Base-by-base conservation (phyloP, 331 rosid species). In the Malus hybrid region DNA sequence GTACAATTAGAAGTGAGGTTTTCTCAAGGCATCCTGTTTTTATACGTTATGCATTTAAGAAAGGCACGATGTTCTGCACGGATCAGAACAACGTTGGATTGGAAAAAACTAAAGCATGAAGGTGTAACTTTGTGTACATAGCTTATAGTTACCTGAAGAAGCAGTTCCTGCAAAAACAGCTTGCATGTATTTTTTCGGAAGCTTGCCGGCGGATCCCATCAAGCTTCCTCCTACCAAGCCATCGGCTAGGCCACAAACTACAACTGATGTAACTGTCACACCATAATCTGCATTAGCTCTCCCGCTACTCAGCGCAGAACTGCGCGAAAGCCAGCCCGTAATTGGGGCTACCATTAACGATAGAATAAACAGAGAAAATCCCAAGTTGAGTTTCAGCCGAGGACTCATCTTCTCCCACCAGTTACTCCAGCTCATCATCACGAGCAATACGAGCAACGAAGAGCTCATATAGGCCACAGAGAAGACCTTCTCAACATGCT, bases 81-180 rank as follows among this genome's bases (percentile, higher is more conserved):
- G 57, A 52, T 50, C 56, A 16, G n/a, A 50, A 50, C 20, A 50
- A 16, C 2, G 1, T 52, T 52, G n/a, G 56, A 52, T 70, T 53
- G 66, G 74, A 56, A 82, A 78, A 64, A 78, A 64, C 28, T 32
- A 44, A 70, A 83, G 53, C 15, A 52, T 75, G 52, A 44, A 75
- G 57, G 46, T 20, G 73, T 52, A 50, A 14, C 68, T 26, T 46
- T 65, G 53, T 64, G 29, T 64, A 32, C 66, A 5, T 30, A 26
- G 13, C 13, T 24, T 5, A 64, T 64, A 48, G 74, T 53, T 69
- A 93, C 99, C 99, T 78, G 99, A 92, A 71, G 97, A 90, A 79
- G 97, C 99, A 46, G 96, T 91, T 72, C 96, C 97, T 7, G 96
- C 97, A 76, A 94, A 91, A 82, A 94, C 96, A 50, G 97, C 97